Evolutionary conservation across 2,329 filamentous ascomycete genomes (phyloP), one percentile per base, ranked within the genome.

Genomic region (Aspergillus ochraceoroseus): DNA sequence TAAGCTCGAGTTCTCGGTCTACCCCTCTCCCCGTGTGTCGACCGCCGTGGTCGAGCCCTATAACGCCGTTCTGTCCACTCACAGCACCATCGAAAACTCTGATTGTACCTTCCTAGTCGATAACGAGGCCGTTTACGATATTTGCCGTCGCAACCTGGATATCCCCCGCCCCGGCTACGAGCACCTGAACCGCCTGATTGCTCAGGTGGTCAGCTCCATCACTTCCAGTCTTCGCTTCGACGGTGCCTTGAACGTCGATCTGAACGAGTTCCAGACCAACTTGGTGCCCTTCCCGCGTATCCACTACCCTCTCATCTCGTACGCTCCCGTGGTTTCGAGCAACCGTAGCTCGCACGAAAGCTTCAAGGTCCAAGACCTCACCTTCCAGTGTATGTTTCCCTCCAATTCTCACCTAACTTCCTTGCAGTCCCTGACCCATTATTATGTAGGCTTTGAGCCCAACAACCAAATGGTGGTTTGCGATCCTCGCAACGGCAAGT

Each of bases 291-390:
- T 79, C 62, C 79, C 79, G 15, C 73, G 79, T 59, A 82, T 83
- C 52, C 79, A 83, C 61, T 83, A 81, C 59, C 79, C 79, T 28
- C 64, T 83, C 49, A 80, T 82, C 64, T 76, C 72, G 53, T 83
- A 81, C 53, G 77, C 79, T 1, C 79, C 79, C 2, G 77, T 83
- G 39, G 71, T 82, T 44, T 77, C 74, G 19, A 79, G 80, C 44
- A 74, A 77, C 71, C 86, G 85, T 77, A 87, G 83, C 66, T 78
- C 81, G 32, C 86, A 92, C 62, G 86, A 92, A 73, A 87, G 83
- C 73, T 89, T 89, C 79, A 87, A 87, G 74, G 82, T 88, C 40
- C 76, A 80, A 48, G 87, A 92, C 48, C 66, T 83, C 52, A 82
- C 79, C 48, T 74, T 79, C 57, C 77, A 82, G 61, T 80, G 77